These are phyloP conservation scores for Candida jianshihensis DNA, from an alignment of 805 yeast genomes.

Conservation along the genomic window DNA sequence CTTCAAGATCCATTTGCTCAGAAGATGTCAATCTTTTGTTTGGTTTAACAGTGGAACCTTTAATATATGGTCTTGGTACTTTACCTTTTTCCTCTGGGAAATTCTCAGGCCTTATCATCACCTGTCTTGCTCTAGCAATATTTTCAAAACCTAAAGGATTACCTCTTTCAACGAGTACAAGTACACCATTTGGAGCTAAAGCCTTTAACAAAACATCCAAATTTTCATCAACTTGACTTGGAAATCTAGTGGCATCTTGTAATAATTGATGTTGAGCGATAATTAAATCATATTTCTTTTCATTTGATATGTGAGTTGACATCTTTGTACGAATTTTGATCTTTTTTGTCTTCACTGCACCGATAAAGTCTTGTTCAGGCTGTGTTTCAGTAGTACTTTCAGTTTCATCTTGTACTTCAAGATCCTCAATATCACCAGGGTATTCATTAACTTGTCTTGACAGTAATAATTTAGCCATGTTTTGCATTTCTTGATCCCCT, in stretches of 20 bases:
- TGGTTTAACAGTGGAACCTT: slow-evolving; percentile 35
- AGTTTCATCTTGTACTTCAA: slow-evolving; percentile 8
- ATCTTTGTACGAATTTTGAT: slow-evolving; percentile 51
- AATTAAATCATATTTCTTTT: slow-evolving; percentile 65
- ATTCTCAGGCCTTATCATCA: slow-evolving; percentile 81
- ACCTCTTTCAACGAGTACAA: slow-evolving; percentile 82
- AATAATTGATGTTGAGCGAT: slow-evolving; percentile 77
- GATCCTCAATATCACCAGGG: slow-evolving; percentile 19
- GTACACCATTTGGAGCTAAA: slow-evolving; percentile 70
- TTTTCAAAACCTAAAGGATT: slow-evolving; percentile 84
- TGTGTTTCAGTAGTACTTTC: slow-evolving; percentile 16
- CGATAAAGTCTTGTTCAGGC: slow-evolving; percentile 32
- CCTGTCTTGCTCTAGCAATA: slow-evolving; percentile 84
- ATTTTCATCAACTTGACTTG: slow-evolving; percentile 65
- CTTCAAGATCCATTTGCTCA: slow-evolving; percentile 10
- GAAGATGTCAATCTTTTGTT: slow-evolving; percentile 10
- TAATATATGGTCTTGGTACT: slow-evolving; percentile 62
- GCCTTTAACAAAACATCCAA: slow-evolving; percentile 52
- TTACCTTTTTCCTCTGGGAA: slow-evolving; percentile 48
- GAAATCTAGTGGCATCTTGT: slow-evolving; percentile 51
- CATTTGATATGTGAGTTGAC: slow-evolving; percentile 40
- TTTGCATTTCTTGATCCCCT: slow-evolving; percentile 69
- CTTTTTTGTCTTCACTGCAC: slow-evolving; percentile 49
- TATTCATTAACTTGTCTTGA: slow-evolving; percentile 59
- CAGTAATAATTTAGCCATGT: slow-evolving; percentile 69